Evolutionary conservation across 371 early-diverging fungal genomes (phyloP).

Genomic region (Apophysomyces variabilis): DNA sequence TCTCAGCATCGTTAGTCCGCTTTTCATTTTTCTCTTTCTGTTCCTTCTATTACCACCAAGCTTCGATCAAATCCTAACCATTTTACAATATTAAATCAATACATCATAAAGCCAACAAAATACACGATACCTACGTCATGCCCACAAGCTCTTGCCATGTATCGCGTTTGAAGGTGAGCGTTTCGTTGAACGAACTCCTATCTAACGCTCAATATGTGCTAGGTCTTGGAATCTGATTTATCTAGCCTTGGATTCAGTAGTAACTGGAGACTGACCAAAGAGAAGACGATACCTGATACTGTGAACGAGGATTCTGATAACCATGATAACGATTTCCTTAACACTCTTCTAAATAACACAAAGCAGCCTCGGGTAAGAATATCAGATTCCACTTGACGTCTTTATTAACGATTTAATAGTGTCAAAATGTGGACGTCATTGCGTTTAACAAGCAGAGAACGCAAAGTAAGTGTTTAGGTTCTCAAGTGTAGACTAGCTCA

Average conservation of each 20-base stretch:
- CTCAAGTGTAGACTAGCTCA: neutral
- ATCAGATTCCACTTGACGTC: neutral
- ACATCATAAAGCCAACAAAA: neutral
- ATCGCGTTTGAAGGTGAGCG: neutral
- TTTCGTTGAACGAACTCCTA: neutral
- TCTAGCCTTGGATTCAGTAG: slow-evolving; percentile 24
- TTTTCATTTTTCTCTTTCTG: neutral
- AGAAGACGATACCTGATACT: slow-evolving; percentile 13
- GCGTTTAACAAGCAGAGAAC: slow-evolving; percentile 21
- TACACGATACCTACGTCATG: neutral
- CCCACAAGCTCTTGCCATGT: neutral
- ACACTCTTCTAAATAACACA: slow-evolving; percentile 15
- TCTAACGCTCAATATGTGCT: neutral
- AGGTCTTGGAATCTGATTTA: slow-evolving; percentile 24
- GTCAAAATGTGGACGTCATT: slow-evolving; percentile 47
- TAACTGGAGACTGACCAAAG: slow-evolving; percentile 35
- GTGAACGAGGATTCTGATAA: neutral
- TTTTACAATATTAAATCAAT: neutral
- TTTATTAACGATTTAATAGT: slow-evolving; percentile 24
- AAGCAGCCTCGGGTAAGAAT: slow-evolving; percentile 25
- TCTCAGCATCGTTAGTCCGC: neutral
- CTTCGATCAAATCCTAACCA: neutral
- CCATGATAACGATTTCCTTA: slow-evolving; percentile 7
- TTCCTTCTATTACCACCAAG: neutral
- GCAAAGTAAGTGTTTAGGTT: neutral